Conservation (phyloP, 768 basidiomycete species). For the Dentipellis sp. region DNA sequence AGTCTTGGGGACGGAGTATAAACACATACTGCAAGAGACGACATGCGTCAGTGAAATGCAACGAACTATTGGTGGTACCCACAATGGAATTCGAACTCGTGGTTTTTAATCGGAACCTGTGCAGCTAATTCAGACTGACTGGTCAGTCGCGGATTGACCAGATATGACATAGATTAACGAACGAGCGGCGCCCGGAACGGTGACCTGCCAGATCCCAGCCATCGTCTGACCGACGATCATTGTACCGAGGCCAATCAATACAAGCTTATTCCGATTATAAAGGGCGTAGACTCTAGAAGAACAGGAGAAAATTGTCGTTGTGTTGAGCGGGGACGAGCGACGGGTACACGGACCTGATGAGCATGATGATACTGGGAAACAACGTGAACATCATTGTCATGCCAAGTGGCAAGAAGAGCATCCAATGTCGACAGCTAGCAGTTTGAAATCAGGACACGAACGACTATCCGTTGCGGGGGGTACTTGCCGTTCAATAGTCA, state of each 20-base stretch:
- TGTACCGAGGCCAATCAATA: constrained; percentile 4
- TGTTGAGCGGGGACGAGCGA: too few species aligned
- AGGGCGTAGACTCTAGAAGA: constrained; percentile 15
- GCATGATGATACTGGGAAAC: constrained; percentile 11
- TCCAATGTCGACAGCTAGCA: constrained; percentile 10
- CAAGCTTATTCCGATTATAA: constrained; percentile 9
- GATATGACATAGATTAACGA: background rate
- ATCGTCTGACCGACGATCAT: constrained; percentile 3
- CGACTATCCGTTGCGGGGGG: too few species aligned
- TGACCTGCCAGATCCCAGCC: constrained; percentile 12
- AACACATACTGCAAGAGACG: constrained; percentile 2
- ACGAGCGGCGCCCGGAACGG: constrained; percentile 6
- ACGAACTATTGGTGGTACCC: background rate
- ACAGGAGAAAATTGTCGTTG: too few species aligned
- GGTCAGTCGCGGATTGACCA: background rate
- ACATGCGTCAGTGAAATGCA: background rate
- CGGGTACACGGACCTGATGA: constrained; percentile 6
- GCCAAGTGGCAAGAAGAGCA: constrained; percentile 11
- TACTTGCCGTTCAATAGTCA: constrained; percentile 11
- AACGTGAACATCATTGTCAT: constrained; percentile 10
- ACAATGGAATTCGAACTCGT: constrained; percentile 9
- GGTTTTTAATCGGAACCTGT: constrained; percentile 10
- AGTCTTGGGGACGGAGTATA: constrained; percentile 8
- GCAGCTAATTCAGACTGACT: constrained; percentile 1
- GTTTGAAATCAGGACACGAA: too few species aligned